Conservation (phyloP, 2,329 filamentous ascomycete genomes). For the Colletotrichum liaoningense region DNA sequence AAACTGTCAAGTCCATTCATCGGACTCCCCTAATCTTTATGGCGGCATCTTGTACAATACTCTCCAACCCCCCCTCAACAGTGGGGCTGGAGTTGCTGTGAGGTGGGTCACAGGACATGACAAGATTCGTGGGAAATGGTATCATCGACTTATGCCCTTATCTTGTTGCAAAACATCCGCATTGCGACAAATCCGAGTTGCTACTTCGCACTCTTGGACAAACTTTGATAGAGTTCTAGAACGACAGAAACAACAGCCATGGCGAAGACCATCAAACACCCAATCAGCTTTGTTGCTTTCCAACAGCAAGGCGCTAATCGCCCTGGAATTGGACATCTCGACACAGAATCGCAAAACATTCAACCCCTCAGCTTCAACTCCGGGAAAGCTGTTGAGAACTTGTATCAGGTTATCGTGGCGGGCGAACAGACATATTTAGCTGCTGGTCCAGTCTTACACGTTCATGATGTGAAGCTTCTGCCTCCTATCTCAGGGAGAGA, state of each 20-base stretch:
- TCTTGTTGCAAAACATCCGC: background rate
- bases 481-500: constrained; percentile 61
- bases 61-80: background rate
- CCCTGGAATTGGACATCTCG: constrained; percentile 20
- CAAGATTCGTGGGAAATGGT: constrained; percentile 29
- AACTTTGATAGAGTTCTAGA: too few species aligned
- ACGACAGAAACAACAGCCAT: background rate
- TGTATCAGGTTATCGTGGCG: constrained; percentile 65
- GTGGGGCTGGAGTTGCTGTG: background rate
- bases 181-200: background rate
- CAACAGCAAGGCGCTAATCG: background rate
- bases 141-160: constrained; percentile 11
- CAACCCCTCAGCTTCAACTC: constrained; percentile 57
- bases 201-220: background rate
- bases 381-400: constrained; percentile 55
- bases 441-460: constrained; percentile 43
- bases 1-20: background rate
- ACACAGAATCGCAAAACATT: constrained; percentile 38
- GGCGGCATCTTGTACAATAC: too few species aligned
- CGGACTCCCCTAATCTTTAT: too few species aligned
- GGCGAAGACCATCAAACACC: background rate
- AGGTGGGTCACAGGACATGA: constrained; percentile 17
- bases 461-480: constrained; percentile 53
- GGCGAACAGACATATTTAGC: constrained; percentile 52
- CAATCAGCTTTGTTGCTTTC: constrained; percentile 18